Percentiles rank a stretch among this genome's conserved stretches.
Conservation (phyloP, 257 asterid species). For the Solanum rostratum region DNA sequence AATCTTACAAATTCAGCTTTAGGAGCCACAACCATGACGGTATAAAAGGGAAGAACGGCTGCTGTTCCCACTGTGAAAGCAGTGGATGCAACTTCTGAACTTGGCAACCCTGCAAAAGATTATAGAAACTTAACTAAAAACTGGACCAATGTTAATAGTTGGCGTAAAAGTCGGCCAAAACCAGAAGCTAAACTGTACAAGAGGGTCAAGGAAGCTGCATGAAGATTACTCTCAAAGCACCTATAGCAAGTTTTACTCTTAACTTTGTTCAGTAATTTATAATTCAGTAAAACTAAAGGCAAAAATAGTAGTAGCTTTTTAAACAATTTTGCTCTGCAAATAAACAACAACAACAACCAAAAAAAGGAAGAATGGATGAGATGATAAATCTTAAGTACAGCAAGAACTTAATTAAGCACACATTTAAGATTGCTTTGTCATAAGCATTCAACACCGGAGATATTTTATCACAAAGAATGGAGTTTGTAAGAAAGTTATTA, state of each 20-base stretch:
- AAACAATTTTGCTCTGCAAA: not conserved
- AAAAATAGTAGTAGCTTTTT: not conserved
- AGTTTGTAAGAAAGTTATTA: conserved; percentile 12
- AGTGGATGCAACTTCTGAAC: conserved; percentile 52
- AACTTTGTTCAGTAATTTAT: not conserved
- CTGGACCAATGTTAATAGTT: not conserved
- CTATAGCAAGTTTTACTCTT: not conserved
- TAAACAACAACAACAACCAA: not conserved
- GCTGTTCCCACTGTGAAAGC: conserved; percentile 69
- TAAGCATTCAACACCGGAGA: not conserved
- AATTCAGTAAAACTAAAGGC: not conserved
- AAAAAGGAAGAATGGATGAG: not conserved
- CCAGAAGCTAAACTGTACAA: not conserved
- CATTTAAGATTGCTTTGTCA: not conserved
- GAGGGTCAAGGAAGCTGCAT: not conserved
- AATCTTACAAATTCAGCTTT: conserved; percentile 47
- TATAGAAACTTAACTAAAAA: not conserved
- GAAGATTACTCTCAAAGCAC: not conserved
- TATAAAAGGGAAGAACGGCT: conserved; percentile 82
- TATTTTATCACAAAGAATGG: not conserved
- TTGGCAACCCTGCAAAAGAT: conserved; percentile 42
- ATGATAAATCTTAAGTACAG: not conserved
- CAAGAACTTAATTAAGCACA: not conserved
- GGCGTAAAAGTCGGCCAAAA: not conserved
- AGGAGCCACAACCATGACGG: conserved; percentile 82